Percentiles rank a stretch among this genome's conserved stretches.
Conservation (phyloP, 1,284 basidiomycete genomes). For the Cryptococcus floricola region DNA sequence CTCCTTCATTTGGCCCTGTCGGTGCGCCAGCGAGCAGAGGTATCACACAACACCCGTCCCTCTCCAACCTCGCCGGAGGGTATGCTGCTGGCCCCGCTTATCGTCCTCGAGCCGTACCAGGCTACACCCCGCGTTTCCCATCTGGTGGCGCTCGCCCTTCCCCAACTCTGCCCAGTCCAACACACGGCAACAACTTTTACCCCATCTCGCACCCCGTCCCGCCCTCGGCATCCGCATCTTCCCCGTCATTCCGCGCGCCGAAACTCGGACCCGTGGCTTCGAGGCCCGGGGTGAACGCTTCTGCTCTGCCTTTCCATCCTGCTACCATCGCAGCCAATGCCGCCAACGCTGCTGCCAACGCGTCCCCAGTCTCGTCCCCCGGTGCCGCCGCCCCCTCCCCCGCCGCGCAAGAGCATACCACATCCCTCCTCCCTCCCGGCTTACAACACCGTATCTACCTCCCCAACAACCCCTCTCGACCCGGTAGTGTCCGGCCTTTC, state of each 20-base stretch:
- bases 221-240: constrained; percentile 16
- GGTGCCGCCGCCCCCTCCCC: background rate
- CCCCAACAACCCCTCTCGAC: constrained; percentile 40
- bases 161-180: constrained; percentile 19
- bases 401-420: constrained; percentile 31
- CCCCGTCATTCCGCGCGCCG: constrained; percentile 13
- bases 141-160: constrained; percentile 25
- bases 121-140: constrained; percentile 35
- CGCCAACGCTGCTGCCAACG: background rate
- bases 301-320: constrained; percentile 40
- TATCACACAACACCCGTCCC: constrained; percentile 26
- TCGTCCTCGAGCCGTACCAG: constrained; percentile 28
- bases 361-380: background rate
- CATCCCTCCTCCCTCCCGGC: constrained; percentile 44
- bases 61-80: constrained; percentile 24
- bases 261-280: background rate
- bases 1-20: background rate
- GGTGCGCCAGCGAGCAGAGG: constrained; percentile 1
- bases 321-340: constrained; percentile 6
- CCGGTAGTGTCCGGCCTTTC: constrained; percentile 31
- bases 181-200: constrained; percentile 24
- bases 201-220: constrained; percentile 17
- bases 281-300: constrained; percentile 29
- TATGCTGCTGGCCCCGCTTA: constrained; percentile 25
- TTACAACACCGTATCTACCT: constrained; percentile 49